phyloP scores from a whole-genome alignment of 768 basidiomycete genomes.

The Hortiboletus flavorubellus region DNA sequence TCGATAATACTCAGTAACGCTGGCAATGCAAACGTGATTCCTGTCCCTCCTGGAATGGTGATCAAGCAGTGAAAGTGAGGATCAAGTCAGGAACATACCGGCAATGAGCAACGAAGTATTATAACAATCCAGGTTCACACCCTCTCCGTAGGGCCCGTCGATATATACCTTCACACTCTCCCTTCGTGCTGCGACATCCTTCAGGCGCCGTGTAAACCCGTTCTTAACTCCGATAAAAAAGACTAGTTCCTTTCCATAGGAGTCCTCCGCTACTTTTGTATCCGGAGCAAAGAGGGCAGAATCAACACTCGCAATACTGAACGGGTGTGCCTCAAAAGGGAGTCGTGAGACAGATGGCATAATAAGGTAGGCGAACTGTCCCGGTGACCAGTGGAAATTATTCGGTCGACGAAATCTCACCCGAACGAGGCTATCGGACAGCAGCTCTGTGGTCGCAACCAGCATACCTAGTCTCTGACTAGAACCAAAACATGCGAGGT shows the following conservation, averaged over 20 bases:
- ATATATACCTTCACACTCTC: conserved; percentile 44
- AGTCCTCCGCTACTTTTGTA: neutral
- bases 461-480: conserved; percentile 19
- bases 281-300: conserved; percentile 12
- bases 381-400: conserved; percentile 48
- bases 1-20: conserved; percentile 41
- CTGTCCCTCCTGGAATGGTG: conserved; percentile 42
- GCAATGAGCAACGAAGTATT: conserved; percentile 47
- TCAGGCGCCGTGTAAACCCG: conserved; percentile 53
- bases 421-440: conserved; percentile 43
- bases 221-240: conserved; percentile 55
- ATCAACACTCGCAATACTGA: conserved; percentile 49
- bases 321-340: conserved; percentile 54
- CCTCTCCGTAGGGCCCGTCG: conserved; percentile 54
- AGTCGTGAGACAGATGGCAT: conserved; percentile 42
- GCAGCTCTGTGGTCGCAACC: conserved; percentile 38
- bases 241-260: conserved; percentile 37
- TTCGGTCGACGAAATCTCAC: conserved; percentile 42
- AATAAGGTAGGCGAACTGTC: conserved; percentile 50
- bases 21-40: conserved; percentile 46
- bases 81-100: conserved; percentile 29
- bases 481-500: conserved; percentile 35
- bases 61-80: neutral
- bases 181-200: conserved; percentile 29
- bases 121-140: conserved; percentile 37